A percentile compares a stretch with the other conserved stretches of the same genome.
phyloP scores from a whole-genome alignment of 192 early-diverging fungal genomes.

The Coemansia sp. region DNA sequence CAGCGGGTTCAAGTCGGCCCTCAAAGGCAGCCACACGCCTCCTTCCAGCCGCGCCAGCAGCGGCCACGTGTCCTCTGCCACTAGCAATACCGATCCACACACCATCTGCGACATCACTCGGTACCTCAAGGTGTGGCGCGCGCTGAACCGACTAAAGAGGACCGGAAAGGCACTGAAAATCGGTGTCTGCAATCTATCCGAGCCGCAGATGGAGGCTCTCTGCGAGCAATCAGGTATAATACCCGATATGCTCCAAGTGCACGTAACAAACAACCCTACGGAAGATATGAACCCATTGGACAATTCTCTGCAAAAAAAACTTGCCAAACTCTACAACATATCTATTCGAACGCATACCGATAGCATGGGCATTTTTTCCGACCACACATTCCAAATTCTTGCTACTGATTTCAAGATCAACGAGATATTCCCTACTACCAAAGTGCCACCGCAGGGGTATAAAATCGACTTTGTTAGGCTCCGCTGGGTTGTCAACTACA shows the following conservation, averaged over 20 bases:
- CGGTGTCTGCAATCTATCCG: constrained; percentile 37
- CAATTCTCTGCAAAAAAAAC: constrained; percentile 17
- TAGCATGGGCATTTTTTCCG: constrained; percentile 22
- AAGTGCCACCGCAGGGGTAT: constrained; percentile 42
- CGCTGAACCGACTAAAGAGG: constrained; percentile 9
- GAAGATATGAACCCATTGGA: constrained; percentile 1
- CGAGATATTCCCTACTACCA: constrained; percentile 50
- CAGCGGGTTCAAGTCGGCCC: too few species aligned
- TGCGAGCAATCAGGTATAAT: constrained; percentile 15
- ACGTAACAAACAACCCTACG: constrained; percentile 9
- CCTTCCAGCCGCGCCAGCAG: neutral
- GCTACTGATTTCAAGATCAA: constrained; percentile 46
- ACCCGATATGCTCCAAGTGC: constrained; percentile 48
- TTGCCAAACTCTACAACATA: constrained; percentile 17
- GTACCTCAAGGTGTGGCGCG: constrained; percentile 41
- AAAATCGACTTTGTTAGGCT: constrained; percentile 50
- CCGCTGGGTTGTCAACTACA: constrained; percentile 52
- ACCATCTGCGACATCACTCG: constrained; percentile 24
- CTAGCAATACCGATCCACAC: neutral
- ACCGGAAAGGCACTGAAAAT: constrained; percentile 35
- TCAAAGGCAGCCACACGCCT: too few species aligned
- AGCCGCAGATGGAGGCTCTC: constrained; percentile 31
- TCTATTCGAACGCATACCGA: constrained; percentile 42
- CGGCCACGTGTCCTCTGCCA: neutral
- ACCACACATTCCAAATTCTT: constrained; percentile 39